Percentiles rank a stretch among this genome's conserved stretches.
Evolutionary conservation across 2,329 filamentous ascomycete genomes (phyloP).

Genomic region (Coleophoma crateriformis): DNA sequence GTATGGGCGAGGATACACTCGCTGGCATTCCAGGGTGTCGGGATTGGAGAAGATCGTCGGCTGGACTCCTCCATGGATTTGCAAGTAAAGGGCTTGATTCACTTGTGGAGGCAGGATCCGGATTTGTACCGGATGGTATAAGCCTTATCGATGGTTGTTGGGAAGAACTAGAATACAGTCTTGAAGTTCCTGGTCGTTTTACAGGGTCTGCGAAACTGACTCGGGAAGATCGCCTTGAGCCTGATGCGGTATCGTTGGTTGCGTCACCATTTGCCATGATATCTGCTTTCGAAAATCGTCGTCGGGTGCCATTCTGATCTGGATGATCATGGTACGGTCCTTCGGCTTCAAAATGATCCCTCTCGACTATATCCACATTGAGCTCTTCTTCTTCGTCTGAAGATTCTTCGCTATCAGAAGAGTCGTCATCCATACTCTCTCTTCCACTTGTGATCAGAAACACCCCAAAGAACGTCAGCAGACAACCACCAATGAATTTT

Average conservation of each 20-base stretch:
- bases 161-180: slow-evolving; percentile 16
- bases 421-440: slow-evolving; percentile 46
- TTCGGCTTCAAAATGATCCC: slow-evolving; percentile 31
- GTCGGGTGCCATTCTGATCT: slow-evolving; percentile 6
- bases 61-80: slow-evolving; percentile 20
- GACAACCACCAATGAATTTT: slow-evolving; percentile 87
- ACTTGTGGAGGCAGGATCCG: slow-evolving; percentile 2
- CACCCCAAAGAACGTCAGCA: slow-evolving; percentile 92
- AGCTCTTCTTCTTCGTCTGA: slow-evolving; percentile 59
- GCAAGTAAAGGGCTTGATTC: slow-evolving; percentile 18
- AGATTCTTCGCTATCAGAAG: slow-evolving; percentile 37
- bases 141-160: slow-evolving; percentile 12
- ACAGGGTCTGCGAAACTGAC: slow-evolving; percentile 19
- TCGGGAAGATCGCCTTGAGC: slow-evolving; percentile 19
- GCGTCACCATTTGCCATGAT: slow-evolving; percentile 10
- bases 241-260: slow-evolving; percentile 8
- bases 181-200: slow-evolving; percentile 15
- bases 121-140: slow-evolving; percentile 5
- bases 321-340: slow-evolving; percentile 4
- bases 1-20: slow-evolving; percentile 19
- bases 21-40: slow-evolving; percentile 16
- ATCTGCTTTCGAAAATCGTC: slow-evolving; percentile 5
- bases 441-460: slow-evolving; percentile 92
- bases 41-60: slow-evolving; percentile 14
- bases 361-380: slow-evolving; percentile 53